These are phyloP conservation scores for Hypericum perforatum DNA, from an alignment of 345 rosid genomes.

Conservation along the genomic window DNA sequence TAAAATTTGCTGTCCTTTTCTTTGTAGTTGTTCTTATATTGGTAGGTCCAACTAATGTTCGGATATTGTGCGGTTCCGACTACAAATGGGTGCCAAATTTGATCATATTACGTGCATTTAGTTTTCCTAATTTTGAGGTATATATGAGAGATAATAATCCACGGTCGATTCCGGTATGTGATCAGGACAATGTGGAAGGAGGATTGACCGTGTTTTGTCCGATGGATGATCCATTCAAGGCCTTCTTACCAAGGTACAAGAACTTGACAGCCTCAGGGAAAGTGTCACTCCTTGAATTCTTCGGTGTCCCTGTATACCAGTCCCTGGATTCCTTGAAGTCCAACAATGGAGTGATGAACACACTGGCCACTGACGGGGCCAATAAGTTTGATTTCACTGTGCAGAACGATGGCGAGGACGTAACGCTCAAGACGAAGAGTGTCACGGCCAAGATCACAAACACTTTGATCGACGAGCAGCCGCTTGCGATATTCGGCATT, in stretches of 20 bases:
- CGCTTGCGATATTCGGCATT: constrained; percentile 55
- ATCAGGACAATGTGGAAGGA: constrained; percentile 67
- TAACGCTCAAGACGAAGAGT: constrained; percentile 63
- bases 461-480: constrained; percentile 71
- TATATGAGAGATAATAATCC: too few species aligned
- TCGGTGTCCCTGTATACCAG: constrained; percentile 61
- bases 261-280: constrained; percentile 65
- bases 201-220: constrained; percentile 98
- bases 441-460: constrained; percentile 54
- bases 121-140: too few species aligned
- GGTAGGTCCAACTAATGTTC: too few species aligned
- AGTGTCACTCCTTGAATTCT: constrained; percentile 63
- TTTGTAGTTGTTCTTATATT: too few species aligned
- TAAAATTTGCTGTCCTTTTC: too few species aligned
- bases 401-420: constrained; percentile 68
- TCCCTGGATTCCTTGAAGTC: constrained; percentile 69
- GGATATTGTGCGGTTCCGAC: too few species aligned
- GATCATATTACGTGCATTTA: too few species aligned
- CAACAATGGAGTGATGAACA: constrained; percentile 84
- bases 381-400: constrained; percentile 68
- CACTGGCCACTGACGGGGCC: constrained; percentile 81
- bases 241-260: constrained; percentile 66
- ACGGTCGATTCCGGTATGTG: background rate
- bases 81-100: too few species aligned
- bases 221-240: constrained; percentile 71